Evolutionary conservation across 805 yeast species (phyloP).

Genomic region (Candida hungchunana): DNA sequence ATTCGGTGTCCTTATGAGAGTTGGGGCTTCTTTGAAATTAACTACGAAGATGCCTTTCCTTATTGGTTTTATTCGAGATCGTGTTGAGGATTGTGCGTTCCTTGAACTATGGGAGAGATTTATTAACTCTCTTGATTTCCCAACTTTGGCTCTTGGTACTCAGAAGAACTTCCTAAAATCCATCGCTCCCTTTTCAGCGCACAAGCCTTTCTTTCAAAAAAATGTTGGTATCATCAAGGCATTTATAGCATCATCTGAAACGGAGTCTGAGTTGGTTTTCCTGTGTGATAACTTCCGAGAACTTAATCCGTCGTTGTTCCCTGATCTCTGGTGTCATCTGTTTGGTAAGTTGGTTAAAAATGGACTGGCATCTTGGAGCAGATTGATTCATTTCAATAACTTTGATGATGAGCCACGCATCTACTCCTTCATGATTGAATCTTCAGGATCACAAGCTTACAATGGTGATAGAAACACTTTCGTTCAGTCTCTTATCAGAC

Average conservation of each 20-base stretch:
- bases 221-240: slow-evolving; percentile 6
- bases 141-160: slow-evolving; percentile 4
- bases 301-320: slow-evolving; percentile 16
- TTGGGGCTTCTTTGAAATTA: slow-evolving; percentile 9
- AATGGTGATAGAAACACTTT: slow-evolving; percentile 18
- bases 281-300: slow-evolving; percentile 14
- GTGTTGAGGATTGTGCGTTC: slow-evolving; percentile 2
- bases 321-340: slow-evolving; percentile 23
- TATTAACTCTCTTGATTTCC: slow-evolving; percentile 2
- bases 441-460: slow-evolving; percentile 16
- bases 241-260: slow-evolving; percentile 1
- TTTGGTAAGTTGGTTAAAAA: slow-evolving; percentile 14
- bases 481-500: slow-evolving; percentile 14
- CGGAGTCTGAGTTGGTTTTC: slow-evolving; percentile 4
- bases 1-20: slow-evolving; percentile 5
- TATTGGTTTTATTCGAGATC: slow-evolving; percentile 1
- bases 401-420: slow-evolving; percentile 23
- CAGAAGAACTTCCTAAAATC: slow-evolving; percentile 10
- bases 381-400: slow-evolving; percentile 19
- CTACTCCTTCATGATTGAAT: slow-evolving; percentile 18
- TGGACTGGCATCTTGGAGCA: slow-evolving; percentile 23
- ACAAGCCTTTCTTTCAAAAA: slow-evolving; percentile 8
- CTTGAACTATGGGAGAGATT: slow-evolving; percentile 10
- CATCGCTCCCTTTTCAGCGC: slow-evolving; percentile 9
- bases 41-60: slow-evolving; percentile 6